phyloP scores from a whole-genome alignment of 257 asterid species.

The Nicotiana obtusifolia region DNA sequence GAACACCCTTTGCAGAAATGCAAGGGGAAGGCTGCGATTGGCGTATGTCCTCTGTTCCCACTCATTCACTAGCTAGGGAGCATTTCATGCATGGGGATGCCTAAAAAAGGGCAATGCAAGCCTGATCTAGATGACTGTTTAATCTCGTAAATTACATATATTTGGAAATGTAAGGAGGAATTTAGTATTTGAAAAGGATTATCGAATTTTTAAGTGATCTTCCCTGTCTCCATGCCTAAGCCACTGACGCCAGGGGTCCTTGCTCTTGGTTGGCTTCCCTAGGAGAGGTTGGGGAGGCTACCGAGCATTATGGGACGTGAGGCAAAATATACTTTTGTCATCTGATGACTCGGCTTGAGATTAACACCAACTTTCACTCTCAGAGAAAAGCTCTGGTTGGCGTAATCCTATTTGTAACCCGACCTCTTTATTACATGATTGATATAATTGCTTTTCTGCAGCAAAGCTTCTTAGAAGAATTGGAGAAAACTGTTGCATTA shows the following conservation, averaged over 20 bases:
- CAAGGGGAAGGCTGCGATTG: not conserved
- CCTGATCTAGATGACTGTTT: not conserved
- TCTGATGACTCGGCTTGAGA: not conserved
- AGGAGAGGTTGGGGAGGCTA: not conserved
- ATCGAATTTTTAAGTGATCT: not conserved
- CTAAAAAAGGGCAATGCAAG: not conserved
- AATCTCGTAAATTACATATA: not conserved
- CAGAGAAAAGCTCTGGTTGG: not conserved
- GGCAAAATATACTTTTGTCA: not conserved
- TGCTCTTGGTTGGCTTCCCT: not conserved
- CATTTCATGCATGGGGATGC: not conserved
- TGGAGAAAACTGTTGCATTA: constrained; percentile 76
- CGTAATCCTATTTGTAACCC: not conserved
- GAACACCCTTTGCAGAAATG: not conserved
- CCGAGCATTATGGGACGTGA: not conserved
- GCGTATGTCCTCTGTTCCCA: not conserved
- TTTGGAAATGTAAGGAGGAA: not conserved
- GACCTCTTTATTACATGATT: not conserved
- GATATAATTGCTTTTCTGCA: constrained; percentile 16
- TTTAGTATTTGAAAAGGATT: not conserved
- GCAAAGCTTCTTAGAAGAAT: constrained; percentile 70
- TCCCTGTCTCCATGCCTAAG: not conserved
- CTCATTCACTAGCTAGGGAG: not conserved
- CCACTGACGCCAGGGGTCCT: not conserved
- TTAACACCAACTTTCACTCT: not conserved